Evolutionary conservation across 805 yeast species (phyloP).

Genomic region (Kregervanrija fluxuum): DNA sequence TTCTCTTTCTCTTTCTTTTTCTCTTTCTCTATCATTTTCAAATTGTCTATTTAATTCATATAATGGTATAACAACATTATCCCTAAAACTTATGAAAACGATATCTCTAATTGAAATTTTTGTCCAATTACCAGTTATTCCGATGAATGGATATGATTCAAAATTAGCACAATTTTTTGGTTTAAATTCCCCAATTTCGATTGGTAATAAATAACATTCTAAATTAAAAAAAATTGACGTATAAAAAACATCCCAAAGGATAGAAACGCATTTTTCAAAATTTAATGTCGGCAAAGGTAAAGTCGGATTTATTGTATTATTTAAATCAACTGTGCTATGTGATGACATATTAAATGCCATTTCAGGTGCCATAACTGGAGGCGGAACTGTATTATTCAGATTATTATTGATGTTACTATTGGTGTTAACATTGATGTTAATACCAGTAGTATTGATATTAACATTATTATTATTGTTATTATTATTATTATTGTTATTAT

Average conservation of each 20-base stretch:
- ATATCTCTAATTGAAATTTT: constrained; percentile 31
- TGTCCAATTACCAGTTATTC: constrained; percentile 10
- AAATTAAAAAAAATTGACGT: constrained; percentile 7
- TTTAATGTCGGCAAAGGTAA: constrained; percentile 8
- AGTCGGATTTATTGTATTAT: background rate
- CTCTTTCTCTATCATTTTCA: constrained; percentile 13
- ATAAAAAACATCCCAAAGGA: constrained; percentile 12
- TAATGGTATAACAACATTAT: constrained; percentile 44
- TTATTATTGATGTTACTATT: background rate
- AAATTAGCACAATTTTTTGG: background rate
- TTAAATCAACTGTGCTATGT: no score
- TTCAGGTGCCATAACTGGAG: no score
- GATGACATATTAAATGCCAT: no score
- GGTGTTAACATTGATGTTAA: background rate
- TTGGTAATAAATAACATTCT: constrained; percentile 8
- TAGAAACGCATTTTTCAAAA: constrained; percentile 10
- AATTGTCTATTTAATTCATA: constrained; percentile 34
- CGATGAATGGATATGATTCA: constrained; percentile 1
- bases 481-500: background rate
- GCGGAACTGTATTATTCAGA: no score
- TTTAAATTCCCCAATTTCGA: constrained; percentile 7
- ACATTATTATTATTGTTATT: no score
- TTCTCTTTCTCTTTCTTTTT: constrained; percentile 11
- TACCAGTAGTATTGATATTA: background rate
- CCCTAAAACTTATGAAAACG: constrained; percentile 42